Base-by-base conservation (phyloP, 169 alveolate species). In the Cryptosporidium muris region DNA sequence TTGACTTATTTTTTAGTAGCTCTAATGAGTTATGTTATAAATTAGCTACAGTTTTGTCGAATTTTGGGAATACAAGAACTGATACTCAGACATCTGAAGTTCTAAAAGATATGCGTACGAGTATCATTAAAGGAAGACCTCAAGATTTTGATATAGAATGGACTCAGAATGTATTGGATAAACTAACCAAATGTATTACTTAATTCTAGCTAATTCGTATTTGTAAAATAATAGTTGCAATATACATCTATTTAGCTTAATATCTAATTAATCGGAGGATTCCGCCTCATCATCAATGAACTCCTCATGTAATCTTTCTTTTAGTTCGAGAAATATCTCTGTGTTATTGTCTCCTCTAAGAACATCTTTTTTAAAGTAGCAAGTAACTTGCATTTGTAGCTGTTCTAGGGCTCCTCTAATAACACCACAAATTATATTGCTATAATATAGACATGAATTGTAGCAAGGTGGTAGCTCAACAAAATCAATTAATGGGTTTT, bases 381-480 rank as follows among this genome's bases (percentile, higher is more conserved):
- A 89, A 16, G 81, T 68, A 37, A 93, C 96, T 65, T 90, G 90
- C 89, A 94, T 91, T 58, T 91, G 94, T 45, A 94, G 88, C 82
- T 89, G 92, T 51, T 94, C 95, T 34, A 94, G 90, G n/a, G 96
- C 95, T 11, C 98, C 97, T 81, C 95, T 80, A 11, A 94, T 94
- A 36, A 92, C 95, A 16, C 97, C 97, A 81, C 96, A 93, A 1
- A 94, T 62, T 3, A 93, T 64, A 66, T 93, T 93, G 37, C 94
- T 89, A 80, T 93, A 95, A 90, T 89, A 68, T n/a, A 95, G 89
- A 11, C 67, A 63, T 6, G 92, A 88, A 38, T 80, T 52, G 58
- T 92, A 91, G 47, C 92, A 81, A 42, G 94, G 94, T 4, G 96
- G 96, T 4, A 95, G 81, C 51, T 92, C 94, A 1, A 95, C 98